Percentiles rank a stretch among this genome's conserved stretches.
These are phyloP conservation scores for Clavariopsis aquatica DNA, from an alignment of 495 filamentous ascomycete genomes.

Conservation along the genomic window DNA sequence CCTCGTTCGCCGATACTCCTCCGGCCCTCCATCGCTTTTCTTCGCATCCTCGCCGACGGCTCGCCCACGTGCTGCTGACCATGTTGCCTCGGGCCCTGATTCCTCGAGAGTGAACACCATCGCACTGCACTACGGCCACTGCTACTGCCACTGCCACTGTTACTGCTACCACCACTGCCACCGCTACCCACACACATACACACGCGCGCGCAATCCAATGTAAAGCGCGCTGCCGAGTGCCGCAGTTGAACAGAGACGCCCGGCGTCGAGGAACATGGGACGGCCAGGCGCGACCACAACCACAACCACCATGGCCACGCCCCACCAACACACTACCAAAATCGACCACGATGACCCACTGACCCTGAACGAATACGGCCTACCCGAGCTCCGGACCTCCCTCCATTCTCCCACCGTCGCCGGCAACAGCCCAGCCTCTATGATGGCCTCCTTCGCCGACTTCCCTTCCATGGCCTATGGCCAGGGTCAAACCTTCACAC, in stretches of 20 bases:
- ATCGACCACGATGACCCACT: slow-evolving; percentile 26
- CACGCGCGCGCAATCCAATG: slow-evolving; percentile 7
- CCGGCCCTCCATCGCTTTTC: neutral
- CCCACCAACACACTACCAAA: slow-evolving; percentile 9
- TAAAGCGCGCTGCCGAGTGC: slow-evolving; percentile 14
- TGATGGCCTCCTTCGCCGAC: slow-evolving; percentile 35
- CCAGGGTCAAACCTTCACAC: slow-evolving; percentile 14
- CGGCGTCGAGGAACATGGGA: slow-evolving; percentile 31
- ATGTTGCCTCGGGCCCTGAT: neutral
- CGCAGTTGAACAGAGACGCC: slow-evolving; percentile 26
- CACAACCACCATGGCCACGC: slow-evolving; percentile 26
- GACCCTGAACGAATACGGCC: slow-evolving; percentile 34
- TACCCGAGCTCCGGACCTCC: slow-evolving; percentile 22
- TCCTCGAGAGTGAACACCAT: neutral
- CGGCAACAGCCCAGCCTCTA: slow-evolving; percentile 20
- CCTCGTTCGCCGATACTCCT: neutral
- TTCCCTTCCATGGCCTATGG: slow-evolving; percentile 17
- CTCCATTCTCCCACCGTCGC: slow-evolving; percentile 20
- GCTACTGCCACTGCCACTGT: too few relatives aligned
- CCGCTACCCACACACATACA: too few relatives aligned
- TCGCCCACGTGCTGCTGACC: neutral
- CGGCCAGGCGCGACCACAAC: slow-evolving; percentile 19
- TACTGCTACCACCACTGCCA: too few relatives aligned
- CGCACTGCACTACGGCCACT: neutral
- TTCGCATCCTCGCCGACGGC: neutral